These are phyloP conservation scores for Caloboletus firmus DNA, from an alignment of 1,284 basidiomycete species.

Conservation along the genomic window DNA sequence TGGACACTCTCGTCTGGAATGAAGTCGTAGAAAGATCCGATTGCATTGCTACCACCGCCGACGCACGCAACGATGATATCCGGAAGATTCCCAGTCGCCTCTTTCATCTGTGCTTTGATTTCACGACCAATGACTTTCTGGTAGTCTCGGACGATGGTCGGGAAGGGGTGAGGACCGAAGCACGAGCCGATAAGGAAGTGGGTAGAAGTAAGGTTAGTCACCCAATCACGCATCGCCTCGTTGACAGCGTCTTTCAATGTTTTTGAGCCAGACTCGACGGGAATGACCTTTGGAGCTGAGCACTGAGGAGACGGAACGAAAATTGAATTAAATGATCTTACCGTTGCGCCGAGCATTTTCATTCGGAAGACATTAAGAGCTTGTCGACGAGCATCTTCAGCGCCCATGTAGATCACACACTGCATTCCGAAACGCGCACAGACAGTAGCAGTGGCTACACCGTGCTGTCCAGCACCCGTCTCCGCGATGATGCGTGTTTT, in stretches of 20 bases:
- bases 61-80: conserved; percentile 3
- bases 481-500: conserved; percentile 3
- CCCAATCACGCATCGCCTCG: conserved; percentile 8
- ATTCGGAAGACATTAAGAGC: not conserved
- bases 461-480: not conserved
- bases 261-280: not conserved
- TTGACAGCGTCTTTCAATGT: conserved; percentile 5
- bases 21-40: conserved; percentile 6
- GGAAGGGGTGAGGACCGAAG: conserved; percentile 7
- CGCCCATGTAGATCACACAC: not conserved
- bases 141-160: conserved; percentile 5
- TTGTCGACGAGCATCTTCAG: not conserved
- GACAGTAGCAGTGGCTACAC: not conserved
- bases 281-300: not conserved
- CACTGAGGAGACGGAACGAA: not conserved
- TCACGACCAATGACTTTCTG: conserved; percentile 6
- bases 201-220: conserved; percentile 1
- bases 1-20: not conserved
- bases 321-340: not conserved
- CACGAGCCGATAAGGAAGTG: conserved; percentile 7
- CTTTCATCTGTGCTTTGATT: conserved; percentile 3
- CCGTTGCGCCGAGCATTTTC: not conserved
- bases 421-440: not conserved
- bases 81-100: conserved; percentile 1
- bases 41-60: conserved; percentile 4